Evolutionary conservation across 2,329 filamentous ascomycete species (phyloP), one percentile per base, ranked within the genome.

Genomic region (Hypoxylon sp.): DNA sequence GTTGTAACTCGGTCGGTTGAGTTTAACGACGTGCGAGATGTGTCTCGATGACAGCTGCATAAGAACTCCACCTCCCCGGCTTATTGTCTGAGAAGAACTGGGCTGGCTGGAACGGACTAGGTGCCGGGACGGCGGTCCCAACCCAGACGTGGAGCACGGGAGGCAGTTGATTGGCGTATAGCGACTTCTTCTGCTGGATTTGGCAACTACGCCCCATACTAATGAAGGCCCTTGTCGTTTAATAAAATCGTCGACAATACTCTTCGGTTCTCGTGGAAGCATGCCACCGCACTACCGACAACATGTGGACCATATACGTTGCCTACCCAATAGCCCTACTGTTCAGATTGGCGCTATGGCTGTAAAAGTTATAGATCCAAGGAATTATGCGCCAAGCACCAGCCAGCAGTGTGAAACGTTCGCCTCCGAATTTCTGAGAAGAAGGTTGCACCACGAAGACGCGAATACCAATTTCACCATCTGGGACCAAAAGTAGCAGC

Each of bases 1-100:
- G 39, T 43, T 43, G 60, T n/a, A 76, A 61, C 1, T 59, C 57
- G 5, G 75, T 78, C 1, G 77, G 76, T 4, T 58, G 66, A 3
- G 32, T n/a, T 37, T 15, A 37, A 15, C 3, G 13, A 37, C 5
- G 32, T 4, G 32, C 32, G 13, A 37, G 11, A 37, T n/a, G 32
- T 37, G 13, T 37, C 13, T 37, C n/a, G 32, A 37, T 37, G 32
- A 37, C 32, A 37, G 32, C 13, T 37, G 32, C 32, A 37, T 37
- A n/a, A 34, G 32, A 34, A 37, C 13, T 6, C 32, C 11, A 37
- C 13, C 13, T 37, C 32, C 32, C 13, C 32, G 13, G 32, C 32
- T n/a, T 37, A 5, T 37, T 37, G 13, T n/a, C 4, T 37, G 32
- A 37, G 32, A 37, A 37, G 15, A 6, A 37, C 32, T 8, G 30